phyloP scores from a whole-genome alignment of 306 rosid species.

The Quercus rubra region DNA sequence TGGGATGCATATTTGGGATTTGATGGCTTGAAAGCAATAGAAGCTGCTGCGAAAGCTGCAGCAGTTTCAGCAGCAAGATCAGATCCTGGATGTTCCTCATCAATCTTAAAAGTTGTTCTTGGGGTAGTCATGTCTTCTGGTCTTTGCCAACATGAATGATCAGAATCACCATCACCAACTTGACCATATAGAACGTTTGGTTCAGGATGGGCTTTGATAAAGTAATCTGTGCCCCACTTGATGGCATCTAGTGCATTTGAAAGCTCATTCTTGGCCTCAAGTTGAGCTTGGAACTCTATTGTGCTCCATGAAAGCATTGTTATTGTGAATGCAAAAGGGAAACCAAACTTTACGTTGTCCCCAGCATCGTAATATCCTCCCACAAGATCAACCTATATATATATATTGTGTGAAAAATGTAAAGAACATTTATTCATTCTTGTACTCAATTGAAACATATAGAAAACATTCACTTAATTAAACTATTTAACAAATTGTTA shows the following conservation, averaged over 20 bases:
- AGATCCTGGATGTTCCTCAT: conserved; percentile 47
- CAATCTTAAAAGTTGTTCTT: conserved; percentile 25
- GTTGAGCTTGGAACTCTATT: conserved; percentile 37
- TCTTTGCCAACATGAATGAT: conserved; percentile 65
- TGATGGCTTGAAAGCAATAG: conserved; percentile 28
- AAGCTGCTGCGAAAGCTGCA: conserved; percentile 61
- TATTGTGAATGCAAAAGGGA: conserved; percentile 83
- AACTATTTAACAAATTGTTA: too few species aligned
- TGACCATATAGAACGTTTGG: conserved; percentile 39
- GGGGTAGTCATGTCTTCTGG: conserved; percentile 72
- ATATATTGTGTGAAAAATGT: neutral
- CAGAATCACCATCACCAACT: conserved; percentile 52
- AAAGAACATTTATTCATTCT: too few species aligned
- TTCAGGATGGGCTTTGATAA: conserved; percentile 51
- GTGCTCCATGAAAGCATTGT: conserved; percentile 83
- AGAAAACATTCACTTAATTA: too few species aligned
- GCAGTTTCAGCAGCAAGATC: conserved; percentile 68
- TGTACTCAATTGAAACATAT: too few species aligned
- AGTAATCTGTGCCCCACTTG: conserved; percentile 66
- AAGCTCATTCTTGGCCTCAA: conserved; percentile 21
- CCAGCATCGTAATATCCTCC: conserved; percentile 97
- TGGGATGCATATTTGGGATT: conserved; percentile 19
- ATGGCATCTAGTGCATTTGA: conserved; percentile 42
- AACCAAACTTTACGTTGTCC: conserved; percentile 77
- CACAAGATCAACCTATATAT: conserved; percentile 68